These are phyloP conservation scores for Saccharum officinarum DNA, from an alignment of 176 grass and related monocot genomes.

Conservation along the genomic window DNA sequence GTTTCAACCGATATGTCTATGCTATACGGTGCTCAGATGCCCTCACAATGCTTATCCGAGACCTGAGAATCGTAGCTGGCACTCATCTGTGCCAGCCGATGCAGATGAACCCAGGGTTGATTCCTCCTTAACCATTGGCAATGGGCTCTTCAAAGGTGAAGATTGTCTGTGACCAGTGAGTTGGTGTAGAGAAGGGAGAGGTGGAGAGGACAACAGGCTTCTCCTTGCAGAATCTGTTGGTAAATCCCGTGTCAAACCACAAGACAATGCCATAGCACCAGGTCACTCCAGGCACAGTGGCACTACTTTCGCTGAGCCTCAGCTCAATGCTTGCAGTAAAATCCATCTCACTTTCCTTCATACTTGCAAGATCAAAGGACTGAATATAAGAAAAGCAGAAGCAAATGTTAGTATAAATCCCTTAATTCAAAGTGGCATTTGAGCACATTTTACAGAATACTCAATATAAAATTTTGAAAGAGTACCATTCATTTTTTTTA, in stretches of 20 bases:
- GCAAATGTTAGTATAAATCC: constrained; percentile 20
- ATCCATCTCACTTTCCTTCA: constrained; percentile 84
- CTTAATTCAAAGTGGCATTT: background rate
- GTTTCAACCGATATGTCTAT: constrained; percentile 81
- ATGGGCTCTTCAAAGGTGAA: constrained; percentile 87
- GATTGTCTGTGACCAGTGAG: constrained; percentile 92
- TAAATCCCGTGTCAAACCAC: constrained; percentile 90
- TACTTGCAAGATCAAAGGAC: constrained; percentile 83
- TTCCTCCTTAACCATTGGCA: constrained; percentile 41
- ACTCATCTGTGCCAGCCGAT: constrained; percentile 56
- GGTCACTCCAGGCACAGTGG: background rate
- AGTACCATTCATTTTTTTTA: background rate
- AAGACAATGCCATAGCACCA: constrained; percentile 88
- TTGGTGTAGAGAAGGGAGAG: constrained; percentile 71
- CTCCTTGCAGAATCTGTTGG: constrained; percentile 84
- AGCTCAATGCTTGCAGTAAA: constrained; percentile 83
- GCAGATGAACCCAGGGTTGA: constrained; percentile 15
- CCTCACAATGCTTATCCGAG: constrained; percentile 81
- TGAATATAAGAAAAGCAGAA: constrained; percentile 30
- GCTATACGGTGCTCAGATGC: constrained; percentile 67
- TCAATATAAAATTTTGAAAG: background rate
- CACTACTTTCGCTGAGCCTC: constrained; percentile 39
- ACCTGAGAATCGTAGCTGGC: constrained; percentile 46
- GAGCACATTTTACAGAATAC: constrained; percentile 1
- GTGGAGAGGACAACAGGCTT: constrained; percentile 69